phyloP scores from a whole-genome alignment of 768 basidiomycete genomes.

The Vishniacozyma victoriae region DNA sequence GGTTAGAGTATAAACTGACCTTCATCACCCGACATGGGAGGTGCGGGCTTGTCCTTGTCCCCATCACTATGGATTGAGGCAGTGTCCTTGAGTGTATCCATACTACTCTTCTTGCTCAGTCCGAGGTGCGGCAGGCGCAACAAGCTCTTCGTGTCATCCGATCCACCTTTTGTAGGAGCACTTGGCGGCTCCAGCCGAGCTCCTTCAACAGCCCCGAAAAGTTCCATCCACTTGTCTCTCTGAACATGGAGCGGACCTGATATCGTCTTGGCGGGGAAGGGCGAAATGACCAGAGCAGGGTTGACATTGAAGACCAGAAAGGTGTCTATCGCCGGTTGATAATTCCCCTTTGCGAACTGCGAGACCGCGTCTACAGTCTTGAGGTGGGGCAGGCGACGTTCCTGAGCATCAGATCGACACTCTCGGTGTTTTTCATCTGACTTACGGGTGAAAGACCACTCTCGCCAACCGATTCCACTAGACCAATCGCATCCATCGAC shows the following conservation, averaged over 20 bases:
- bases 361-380: constrained; percentile 72
- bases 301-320: constrained; percentile 85
- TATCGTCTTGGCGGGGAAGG: constrained; percentile 70
- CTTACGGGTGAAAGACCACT: constrained; percentile 35
- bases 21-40: constrained; percentile 26
- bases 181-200: constrained; percentile 40
- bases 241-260: constrained; percentile 70
- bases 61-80: constrained; percentile 6
- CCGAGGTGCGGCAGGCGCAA: constrained; percentile 19
- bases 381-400: constrained; percentile 51
- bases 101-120: constrained; percentile 36
- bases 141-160: constrained; percentile 30
- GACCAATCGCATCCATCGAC: constrained; percentile 72
- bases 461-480: constrained; percentile 66
- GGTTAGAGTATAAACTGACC: constrained; percentile 9
- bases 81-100: constrained; percentile 45
- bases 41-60: constrained; percentile 9
- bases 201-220: constrained; percentile 66
- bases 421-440: neutral
- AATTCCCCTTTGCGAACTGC: constrained; percentile 64
- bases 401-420: neutral
- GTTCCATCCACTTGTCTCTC: constrained; percentile 65
- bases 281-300: constrained; percentile 84
- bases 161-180: constrained; percentile 16
- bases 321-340: constrained; percentile 72